Percentiles rank a stretch among this genome's conserved stretches.
Evolutionary conservation across 441 rosid genomes (phyloP).

Genomic region (Biscutella laevigata): DNA sequence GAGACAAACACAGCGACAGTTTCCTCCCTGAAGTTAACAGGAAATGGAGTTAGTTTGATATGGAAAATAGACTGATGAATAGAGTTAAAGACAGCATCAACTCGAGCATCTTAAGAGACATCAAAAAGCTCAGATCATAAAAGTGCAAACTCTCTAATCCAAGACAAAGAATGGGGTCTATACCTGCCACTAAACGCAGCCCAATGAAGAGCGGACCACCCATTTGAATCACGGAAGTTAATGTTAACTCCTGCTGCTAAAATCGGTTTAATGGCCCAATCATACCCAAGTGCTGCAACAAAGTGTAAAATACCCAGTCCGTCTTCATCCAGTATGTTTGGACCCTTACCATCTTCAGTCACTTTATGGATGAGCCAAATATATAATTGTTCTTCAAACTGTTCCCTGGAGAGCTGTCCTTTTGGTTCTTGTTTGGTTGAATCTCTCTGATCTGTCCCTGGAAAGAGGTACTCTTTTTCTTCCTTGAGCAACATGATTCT

Average conservation of each 20-base stretch:
- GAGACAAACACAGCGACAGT: slow-evolving; percentile 71
- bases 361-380: slow-evolving; percentile 66
- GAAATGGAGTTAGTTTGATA: slow-evolving; percentile 5
- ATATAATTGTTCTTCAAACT: slow-evolving; percentile 49
- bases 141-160: too few relatives aligned
- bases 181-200: slow-evolving; percentile 84
- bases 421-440: slow-evolving; percentile 28
- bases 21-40: slow-evolving; percentile 53
- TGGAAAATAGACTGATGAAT: too few relatives aligned
- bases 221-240: slow-evolving; percentile 83
- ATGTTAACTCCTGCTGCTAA: slow-evolving; percentile 66
- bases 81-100: slow-evolving; percentile 63
- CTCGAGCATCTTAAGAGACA: slow-evolving; percentile 50
- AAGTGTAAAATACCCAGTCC: slow-evolving; percentile 90
- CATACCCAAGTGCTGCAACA: slow-evolving; percentile 79
- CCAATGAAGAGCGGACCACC: slow-evolving; percentile 99
- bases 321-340: slow-evolving; percentile 52
- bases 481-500: slow-evolving; percentile 56
- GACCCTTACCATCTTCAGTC: slow-evolving; percentile 75
- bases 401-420: slow-evolving; percentile 38
- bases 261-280: slow-evolving; percentile 75
- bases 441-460: slow-evolving; percentile 29
- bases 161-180: too few relatives aligned
- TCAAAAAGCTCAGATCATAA: slow-evolving; percentile 45
- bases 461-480: slow-evolving; percentile 41